Base-by-base conservation (phyloP, 225 moss, liverwort and hornwort genomes). In the Neckera pumila region DNA sequence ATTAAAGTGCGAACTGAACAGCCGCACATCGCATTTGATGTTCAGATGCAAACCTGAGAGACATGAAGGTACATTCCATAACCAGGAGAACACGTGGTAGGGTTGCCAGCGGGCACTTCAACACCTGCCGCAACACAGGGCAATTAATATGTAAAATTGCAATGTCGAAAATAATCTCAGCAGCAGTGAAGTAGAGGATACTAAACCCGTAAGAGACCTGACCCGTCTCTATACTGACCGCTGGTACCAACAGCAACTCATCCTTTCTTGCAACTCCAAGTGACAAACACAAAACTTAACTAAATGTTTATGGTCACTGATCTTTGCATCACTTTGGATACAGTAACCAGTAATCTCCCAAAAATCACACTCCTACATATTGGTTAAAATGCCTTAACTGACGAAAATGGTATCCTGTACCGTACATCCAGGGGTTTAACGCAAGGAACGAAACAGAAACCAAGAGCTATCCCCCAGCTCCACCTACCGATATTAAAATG, bases 21-120 rank as follows among this genome's bases (percentile, higher is more conserved):
- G 42, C 7, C 62, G 42, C 85, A 54, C 58, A 83, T 84, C 33
- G 86, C 23, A 58, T 60, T 80, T 69, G 4, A 83, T 62, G 70
- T 53, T 82, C 33, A 76, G 58, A 45, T 49, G 67, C 65, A 42
- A 34, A 96, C 97, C 97, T 97, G 97, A 9, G 97, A 95, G 33
- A 97, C 90, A 62, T 97, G 97, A 40, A 93, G 87, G 86, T 97
- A 96, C 87, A 93, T 94, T 42, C 92, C 92, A 33, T 92, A 93
- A n/a, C 95, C 95, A 26, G 97, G 95, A 38, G 89, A 70, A 84
- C 92, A 94, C 8, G 88, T 67, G 26, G 91, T 91, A 45, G 96
- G 93, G 81, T 93, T 86, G 45, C 94, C 94, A 64, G 95, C 92
- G 14, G 94, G 88, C 57, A 97, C 96, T 86, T 97, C 97, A 23